Percentiles rank a stretch among this genome's conserved stretches.
These are phyloP conservation scores for Naegleria lovaniensis DNA, from an alignment of 208 protist species.

Conservation along the genomic window DNA sequence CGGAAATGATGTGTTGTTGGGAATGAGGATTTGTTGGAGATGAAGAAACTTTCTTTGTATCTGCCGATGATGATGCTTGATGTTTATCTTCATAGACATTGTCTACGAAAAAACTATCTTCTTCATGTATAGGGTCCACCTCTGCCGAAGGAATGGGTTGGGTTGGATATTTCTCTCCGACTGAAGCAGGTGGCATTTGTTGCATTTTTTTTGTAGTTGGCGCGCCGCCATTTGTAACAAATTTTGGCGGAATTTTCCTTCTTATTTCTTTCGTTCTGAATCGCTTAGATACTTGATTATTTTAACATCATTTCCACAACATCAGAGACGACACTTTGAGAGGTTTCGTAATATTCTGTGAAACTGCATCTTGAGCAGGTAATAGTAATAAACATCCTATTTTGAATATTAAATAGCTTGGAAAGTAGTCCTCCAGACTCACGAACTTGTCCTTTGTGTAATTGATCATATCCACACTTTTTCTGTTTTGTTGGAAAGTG, in stretches of 20 bases:
- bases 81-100: neutral
- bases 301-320: neutral
- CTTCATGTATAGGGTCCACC: neutral
- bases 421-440: neutral
- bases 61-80: neutral
- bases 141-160: neutral
- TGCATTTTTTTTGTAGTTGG: too few species aligned
- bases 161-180: too few species aligned
- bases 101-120: neutral
- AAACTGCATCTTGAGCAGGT: neutral
- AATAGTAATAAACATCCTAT: neutral
- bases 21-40: neutral
- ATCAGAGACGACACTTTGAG: neutral
- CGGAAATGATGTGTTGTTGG: neutral
- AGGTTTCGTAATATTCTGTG: constrained; percentile 9
- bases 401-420: constrained; percentile 26
- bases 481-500: too few species aligned
- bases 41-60: neutral
- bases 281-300: too few species aligned
- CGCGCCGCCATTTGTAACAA: too few species aligned
- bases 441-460: too few species aligned
- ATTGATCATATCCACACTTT: too few species aligned
- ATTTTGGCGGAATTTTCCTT: too few species aligned
- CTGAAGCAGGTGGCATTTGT: too few species aligned
- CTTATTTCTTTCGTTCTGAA: too few species aligned